These are phyloP conservation scores for Trametopsis cervina DNA, from an alignment of 768 basidiomycete species.

Conservation along the genomic window DNA sequence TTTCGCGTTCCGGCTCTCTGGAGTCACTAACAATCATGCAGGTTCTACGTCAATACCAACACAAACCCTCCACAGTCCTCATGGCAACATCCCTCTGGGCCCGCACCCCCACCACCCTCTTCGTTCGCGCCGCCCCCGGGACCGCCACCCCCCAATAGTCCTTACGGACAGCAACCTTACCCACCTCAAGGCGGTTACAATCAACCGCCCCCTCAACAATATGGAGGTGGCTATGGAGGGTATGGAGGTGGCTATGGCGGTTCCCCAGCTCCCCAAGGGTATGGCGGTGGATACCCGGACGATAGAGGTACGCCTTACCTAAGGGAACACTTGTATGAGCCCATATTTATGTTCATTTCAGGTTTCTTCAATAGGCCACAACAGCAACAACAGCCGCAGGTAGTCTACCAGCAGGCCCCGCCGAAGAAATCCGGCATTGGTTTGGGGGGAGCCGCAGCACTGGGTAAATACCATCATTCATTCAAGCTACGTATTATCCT, in stretches of 20 bases:
- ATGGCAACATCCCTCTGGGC: conserved; percentile 68
- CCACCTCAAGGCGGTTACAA: conserved; percentile 19
- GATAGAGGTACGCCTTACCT: conserved; percentile 6
- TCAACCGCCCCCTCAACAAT: conserved; percentile 20
- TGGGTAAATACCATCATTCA: conserved; percentile 27
- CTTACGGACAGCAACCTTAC: conserved; percentile 25
- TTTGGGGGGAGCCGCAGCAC: conserved; percentile 38
- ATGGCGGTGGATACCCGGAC: conserved; percentile 10
- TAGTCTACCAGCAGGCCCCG: conserved; percentile 25
- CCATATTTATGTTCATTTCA: conserved; percentile 11
- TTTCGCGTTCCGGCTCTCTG: not conserved
- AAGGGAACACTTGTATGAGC: not conserved
- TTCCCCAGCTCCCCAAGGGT: conserved; percentile 13
- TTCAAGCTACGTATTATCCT: not conserved
- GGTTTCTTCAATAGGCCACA: conserved; percentile 28
- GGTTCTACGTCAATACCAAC: conserved; percentile 74
- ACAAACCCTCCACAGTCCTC: conserved; percentile 55
- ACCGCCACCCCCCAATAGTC: conserved; percentile 38
- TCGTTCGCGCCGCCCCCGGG: conserved; percentile 30
- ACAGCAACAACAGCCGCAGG: conserved; percentile 27
- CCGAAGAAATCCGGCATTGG: conserved; percentile 44
- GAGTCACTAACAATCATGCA: conserved; percentile 20
- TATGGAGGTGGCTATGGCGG: conserved; percentile 17
- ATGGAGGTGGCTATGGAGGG: conserved; percentile 19
- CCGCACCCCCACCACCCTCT: conserved; percentile 28